Evolutionary conservation across 192 early-diverging fungal species (phyloP), one percentile per base, ranked within the genome.

Genomic region (Backusella macrospora): DNA sequence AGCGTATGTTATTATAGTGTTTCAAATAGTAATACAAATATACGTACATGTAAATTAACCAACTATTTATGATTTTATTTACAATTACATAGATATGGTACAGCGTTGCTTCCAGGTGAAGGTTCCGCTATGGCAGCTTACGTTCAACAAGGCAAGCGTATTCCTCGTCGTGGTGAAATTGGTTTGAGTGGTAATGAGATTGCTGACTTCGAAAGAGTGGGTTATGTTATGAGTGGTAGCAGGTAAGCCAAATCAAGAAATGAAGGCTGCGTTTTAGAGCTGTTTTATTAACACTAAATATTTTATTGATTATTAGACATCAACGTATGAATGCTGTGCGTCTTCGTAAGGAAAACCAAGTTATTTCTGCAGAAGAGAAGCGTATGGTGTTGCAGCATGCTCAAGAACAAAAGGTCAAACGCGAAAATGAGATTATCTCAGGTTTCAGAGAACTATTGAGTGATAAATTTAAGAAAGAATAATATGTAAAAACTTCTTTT

Each of bases 101-200:
- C 89, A 14, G 90, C 92, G 6, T 82, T 96, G 59, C 79, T 96
- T 45, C 90, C 94, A 5, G 96, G 97, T 70, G 96, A 96, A 86
- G 96, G 95, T 71, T 89, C 93, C 1, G 95, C 95, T 0, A 94
- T 96, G 92, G 93, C 93, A 0, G 88, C 92, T 0, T 98, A 92
- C 83, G 90, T 97, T 34, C 92, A 95, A 72, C 88, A 92, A 59
- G 95, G 95, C 40, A 95, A 98, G 78, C 93, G 96, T 73, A 97
- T 99, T 73, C 96, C 96, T 4, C 92, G 96, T 65, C 92, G 96
- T 84, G 98, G 96, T 85, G 98, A 99, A 83, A 96, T 99, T 82
- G 96, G 96, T 55, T 80, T 97, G 21, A 89, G 91, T 74, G 89
- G 92, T 68, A 80, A 92, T 40, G 84, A 96, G 81, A 99, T 99